Base-by-base conservation (phyloP, 306 rosid species). In the Luffa aegyptiaca region DNA sequence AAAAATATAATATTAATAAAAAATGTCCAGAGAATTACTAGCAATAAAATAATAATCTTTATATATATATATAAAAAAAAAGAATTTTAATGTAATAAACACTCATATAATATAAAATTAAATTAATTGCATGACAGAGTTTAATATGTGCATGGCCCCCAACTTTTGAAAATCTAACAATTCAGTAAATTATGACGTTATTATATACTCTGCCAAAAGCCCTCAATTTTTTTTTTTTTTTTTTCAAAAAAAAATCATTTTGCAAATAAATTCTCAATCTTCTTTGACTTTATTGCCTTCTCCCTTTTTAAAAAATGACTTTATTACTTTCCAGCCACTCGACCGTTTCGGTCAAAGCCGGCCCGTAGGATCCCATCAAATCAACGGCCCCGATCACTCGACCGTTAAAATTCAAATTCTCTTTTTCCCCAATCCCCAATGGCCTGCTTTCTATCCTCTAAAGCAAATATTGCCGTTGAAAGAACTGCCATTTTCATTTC, bases 391-490 rank as follows among this genome's bases (percentile, higher is more conserved):
- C 79, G 82, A 82, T 88, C 83, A 61, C 70, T 77, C 56, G 97
- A 85, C 93, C 96, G 93, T 92, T 92, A 36, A 45, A 75, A 44
- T 86, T 79, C 74, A 73, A 82, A 58, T 85, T 46, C 46, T 58
- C 44, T 61, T 53, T 31, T 69, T 65, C 42, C 74, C 61, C 80
- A 21, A 41, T 53, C 31, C 72, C 78, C 82, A 63, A 84, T 49
- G 45, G 13, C 41, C 16, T 6, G 45, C 75, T 51, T 49, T 73
- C 33, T 73, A 49, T 49, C 61, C 58, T 73, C 78, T 73, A 74
- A 84, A 41, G 46, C 83, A 82, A 88, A 89, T 84, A 81, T 90
- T 81, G 91, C 91, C 92, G 95, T 89, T 92, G 85, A 66, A 42
- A 42, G 49, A 42, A 62, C 81, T 42, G 16, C 74, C 11, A 36